phyloP scores from a whole-genome alignment of 2,329 filamentous ascomycete genomes.

The Penicillium sp. region DNA sequence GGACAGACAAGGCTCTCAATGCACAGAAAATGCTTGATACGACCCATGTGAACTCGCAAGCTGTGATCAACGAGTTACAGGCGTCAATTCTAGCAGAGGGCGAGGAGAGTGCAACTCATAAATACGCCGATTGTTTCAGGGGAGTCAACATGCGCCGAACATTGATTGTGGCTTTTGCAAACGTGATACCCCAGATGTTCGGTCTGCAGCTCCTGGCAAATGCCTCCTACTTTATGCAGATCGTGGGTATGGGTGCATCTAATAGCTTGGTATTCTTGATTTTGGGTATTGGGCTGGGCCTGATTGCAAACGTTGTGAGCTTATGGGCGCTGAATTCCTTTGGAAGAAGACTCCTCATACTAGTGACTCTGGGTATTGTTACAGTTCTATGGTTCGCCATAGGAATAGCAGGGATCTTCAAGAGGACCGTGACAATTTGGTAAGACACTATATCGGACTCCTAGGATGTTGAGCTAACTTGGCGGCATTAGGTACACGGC shows the following conservation, averaged over 20 bases:
- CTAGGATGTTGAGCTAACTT: not conserved
- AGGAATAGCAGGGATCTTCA: slow-evolving; percentile 46
- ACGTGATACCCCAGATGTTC: slow-evolving; percentile 43
- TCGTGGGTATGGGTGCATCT: slow-evolving; percentile 24
- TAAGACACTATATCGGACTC: slow-evolving; percentile 15
- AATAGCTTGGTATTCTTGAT: slow-evolving; percentile 44
- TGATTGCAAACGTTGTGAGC: slow-evolving; percentile 42
- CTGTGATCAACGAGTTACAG: slow-evolving; percentile 11
- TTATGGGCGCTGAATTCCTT: slow-evolving; percentile 45
- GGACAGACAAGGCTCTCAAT: slow-evolving; percentile 29
- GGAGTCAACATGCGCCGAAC: slow-evolving; percentile 22
- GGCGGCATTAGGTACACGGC: slow-evolving; percentile 34
- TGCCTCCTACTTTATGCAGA: slow-evolving; percentile 37
- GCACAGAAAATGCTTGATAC: slow-evolving; percentile 16
- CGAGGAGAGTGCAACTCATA: slow-evolving; percentile 32
- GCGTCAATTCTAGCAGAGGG: slow-evolving; percentile 37
- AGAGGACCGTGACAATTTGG: slow-evolving; percentile 38
- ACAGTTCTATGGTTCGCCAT: slow-evolving; percentile 42
- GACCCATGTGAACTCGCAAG: not conserved
- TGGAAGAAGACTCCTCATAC: slow-evolving; percentile 40
- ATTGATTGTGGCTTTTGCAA: slow-evolving; percentile 34
- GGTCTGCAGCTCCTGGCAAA: slow-evolving; percentile 44
- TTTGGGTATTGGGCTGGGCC: slow-evolving; percentile 43
- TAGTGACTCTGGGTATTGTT: slow-evolving; percentile 33
- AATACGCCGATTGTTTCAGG: slow-evolving; percentile 32